phyloP scores from a whole-genome alignment of 73 alveolate species.

The Paramecium biaurelia region DNA sequence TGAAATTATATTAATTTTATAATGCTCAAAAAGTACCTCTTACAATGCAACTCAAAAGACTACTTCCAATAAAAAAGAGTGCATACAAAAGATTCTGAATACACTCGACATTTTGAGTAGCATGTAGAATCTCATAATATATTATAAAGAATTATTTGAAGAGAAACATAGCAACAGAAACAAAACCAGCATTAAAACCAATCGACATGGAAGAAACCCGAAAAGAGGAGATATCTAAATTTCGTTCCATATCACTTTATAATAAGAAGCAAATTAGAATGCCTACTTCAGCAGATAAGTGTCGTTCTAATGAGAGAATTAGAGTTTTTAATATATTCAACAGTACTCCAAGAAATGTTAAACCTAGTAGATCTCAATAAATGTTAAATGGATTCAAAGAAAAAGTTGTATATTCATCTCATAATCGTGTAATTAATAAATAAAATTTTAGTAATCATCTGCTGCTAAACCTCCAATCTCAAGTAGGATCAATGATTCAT shows the following conservation, averaged over 20 bases:
- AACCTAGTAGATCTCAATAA: neutral
- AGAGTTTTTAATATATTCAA: constrained; percentile 40
- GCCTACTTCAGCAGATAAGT: neutral
- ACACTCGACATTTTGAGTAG: neutral
- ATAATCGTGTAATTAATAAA: neutral
- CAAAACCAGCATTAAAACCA: neutral
- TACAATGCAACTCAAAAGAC: constrained; percentile 2
- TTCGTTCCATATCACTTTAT: neutral
- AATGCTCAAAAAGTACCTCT: constrained; percentile 42
- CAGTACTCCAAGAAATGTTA: constrained; percentile 24
- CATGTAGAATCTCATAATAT: neutral
- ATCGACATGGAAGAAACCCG: constrained; percentile 30
- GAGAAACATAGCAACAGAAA: neutral
- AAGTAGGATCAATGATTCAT: neutral
- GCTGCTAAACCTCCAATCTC: neutral
- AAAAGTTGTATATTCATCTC: constrained; percentile 42
- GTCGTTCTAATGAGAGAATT: neutral
- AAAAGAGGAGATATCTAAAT: neutral
- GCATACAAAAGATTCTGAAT: neutral
- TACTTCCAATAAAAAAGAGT: neutral
- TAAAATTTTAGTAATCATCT: neutral
- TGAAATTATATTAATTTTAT: constrained; percentile 8
- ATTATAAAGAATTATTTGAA: neutral
- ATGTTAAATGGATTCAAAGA: constrained; percentile 7
- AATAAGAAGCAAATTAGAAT: neutral